Percentiles rank a stretch among this genome's conserved stretches.
Conservation (phyloP, 495 filamentous ascomycete species). For the Annulohypoxylon stygium region DNA sequence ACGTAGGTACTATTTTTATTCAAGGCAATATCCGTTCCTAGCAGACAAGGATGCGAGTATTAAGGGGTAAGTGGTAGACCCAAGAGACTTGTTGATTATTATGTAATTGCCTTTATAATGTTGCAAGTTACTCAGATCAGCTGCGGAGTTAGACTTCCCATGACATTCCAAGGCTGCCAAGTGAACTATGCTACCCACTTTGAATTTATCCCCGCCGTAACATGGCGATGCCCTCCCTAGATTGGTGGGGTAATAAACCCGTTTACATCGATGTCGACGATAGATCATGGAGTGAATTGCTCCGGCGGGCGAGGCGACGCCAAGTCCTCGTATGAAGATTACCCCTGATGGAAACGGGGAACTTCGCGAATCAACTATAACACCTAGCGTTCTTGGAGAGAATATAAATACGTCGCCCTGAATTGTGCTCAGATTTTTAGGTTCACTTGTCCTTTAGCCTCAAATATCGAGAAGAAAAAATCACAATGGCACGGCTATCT, state of each 20-base stretch:
- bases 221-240: neutral
- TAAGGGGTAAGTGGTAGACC: no score
- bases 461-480: neutral
- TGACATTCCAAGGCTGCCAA: constrained; percentile 14
- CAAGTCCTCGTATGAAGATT: constrained; percentile 26
- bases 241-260: constrained; percentile 24
- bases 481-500: constrained; percentile 27
- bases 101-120: neutral
- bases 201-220: constrained; percentile 17
- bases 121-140: constrained; percentile 9
- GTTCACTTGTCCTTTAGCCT: neutral
- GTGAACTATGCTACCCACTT: constrained; percentile 2
- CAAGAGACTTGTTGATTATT: no score
- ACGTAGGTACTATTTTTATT: no score
- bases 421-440: neutral
- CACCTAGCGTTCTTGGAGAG: neutral
- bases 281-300: constrained; percentile 34
- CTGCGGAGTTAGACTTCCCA: constrained; percentile 19
- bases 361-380: neutral
- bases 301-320: constrained; percentile 26
- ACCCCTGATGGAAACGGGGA: constrained; percentile 8
- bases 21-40: no score
- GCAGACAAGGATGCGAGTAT: no score
- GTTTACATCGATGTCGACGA: constrained; percentile 19
- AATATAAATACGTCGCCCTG: constrained; percentile 13